Evolutionary conservation across 1,284 basidiomycete genomes (phyloP), one percentile per base, ranked within the genome.

Genomic region (Ustilago bromivora): DNA sequence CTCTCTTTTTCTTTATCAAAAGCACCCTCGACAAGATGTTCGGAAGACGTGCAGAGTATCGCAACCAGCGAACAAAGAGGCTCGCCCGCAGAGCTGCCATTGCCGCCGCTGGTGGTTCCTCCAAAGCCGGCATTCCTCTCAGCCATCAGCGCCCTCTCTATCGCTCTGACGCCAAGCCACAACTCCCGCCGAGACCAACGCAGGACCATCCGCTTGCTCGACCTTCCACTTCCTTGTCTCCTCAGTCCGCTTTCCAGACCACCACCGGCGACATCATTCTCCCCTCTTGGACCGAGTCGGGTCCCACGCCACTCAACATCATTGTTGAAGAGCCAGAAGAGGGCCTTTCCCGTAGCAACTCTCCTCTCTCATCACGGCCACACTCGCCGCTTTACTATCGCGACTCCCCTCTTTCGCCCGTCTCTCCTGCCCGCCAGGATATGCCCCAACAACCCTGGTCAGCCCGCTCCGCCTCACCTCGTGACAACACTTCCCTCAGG

Each of bases 251-350:
- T 10, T 66, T 73, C 17, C 53, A 65, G 35, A 77, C 71, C 36
- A 73, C 66, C 17, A 63, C 57, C n/a, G 76, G 76, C 58, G 71
- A 75, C 31, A 78, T 78, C 56, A 61, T 74, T 17, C 53, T 78
- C 9, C 76, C 76, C 2, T 78, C 76, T 2, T 78, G 76, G 76
- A 71, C 71, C 41, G 68, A 74, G 15, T 52, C 69, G 0, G 76
- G 76, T 13, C 76, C 76, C 3, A 71, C 76, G 2, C 64, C 76
- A 12, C 71, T 78, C 57, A 74, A 61, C 32, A 66, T 78, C 53
- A 78, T 78, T n/a, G 62, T 78, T 46, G 76, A 78, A 51, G 76
- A 78, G 31, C 76, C 76, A 28, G 76, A 78, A 49, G 59, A 58
- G 2, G 62, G 59, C 13, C 38, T 73, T 11, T 68, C 66, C 1